These are phyloP conservation scores for Schizothecium vesticola DNA, from an alignment of 495 filamentous ascomycete species.

Conservation along the genomic window DNA sequence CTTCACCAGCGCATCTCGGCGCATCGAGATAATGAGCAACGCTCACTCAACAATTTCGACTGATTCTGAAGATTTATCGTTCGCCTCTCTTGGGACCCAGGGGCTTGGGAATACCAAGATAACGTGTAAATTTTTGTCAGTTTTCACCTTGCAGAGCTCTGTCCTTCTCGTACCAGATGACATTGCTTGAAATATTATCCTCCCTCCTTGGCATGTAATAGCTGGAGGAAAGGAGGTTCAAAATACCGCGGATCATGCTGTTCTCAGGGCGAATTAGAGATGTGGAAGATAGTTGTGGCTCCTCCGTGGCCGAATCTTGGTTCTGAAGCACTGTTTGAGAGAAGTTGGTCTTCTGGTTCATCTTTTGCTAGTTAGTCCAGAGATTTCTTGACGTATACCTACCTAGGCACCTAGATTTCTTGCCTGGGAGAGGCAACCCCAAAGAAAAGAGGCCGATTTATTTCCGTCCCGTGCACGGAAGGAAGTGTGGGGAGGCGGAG, in stretches of 20 bases:
- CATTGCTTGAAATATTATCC: no score
- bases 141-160: no score
- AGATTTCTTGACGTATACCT: no score
- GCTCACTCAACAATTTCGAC: accelerated
- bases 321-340: no score
- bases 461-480: background rate
- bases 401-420: no score
- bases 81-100: background rate
- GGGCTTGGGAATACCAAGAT: background rate
- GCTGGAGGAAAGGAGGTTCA: background rate
- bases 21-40: background rate
- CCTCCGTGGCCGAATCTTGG: no score
- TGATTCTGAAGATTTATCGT: background rate
- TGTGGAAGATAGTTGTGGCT: no score
- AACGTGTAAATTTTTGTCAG: background rate
- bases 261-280: no score
- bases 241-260: no score
- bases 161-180: no score
- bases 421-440: background rate
- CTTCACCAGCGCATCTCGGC: background rate
- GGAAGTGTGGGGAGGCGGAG: background rate
- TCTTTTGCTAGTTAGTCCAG: no score
- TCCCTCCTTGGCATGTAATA: background rate
- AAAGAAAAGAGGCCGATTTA: background rate
- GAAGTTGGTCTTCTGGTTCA: no score